Evolutionary conservation across 352 stramenopile genomes (phyloP), one percentile per base, ranked within the genome.

Genomic region (Phytopythium kandeliae): DNA sequence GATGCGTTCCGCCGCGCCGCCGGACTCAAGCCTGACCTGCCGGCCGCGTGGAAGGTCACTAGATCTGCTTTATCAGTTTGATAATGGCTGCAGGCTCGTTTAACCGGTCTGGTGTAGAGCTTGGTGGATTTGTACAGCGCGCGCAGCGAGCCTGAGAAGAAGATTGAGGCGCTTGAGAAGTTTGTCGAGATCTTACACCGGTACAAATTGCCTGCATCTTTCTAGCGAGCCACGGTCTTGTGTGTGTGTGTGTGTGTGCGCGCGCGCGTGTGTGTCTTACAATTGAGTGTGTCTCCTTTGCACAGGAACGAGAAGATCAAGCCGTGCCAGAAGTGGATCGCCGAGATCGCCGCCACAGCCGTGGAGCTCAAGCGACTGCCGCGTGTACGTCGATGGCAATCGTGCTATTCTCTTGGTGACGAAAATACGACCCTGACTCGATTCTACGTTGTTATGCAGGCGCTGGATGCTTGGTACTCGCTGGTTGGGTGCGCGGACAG

Each of bases 31-130:
- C 77, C 82, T 0, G 80, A 89, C 10, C 55, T 88, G 24, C 82
- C 85, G 4, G 67, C 72, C n/a, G 67, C 77, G 0, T 93, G 85
- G 82, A 95, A 93, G 78, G 84, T 92, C n/a, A n/a, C n/a, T n/a
- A n/a, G n/a, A n/a, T n/a, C n/a, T n/a, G n/a, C n/a, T n/a, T n/a
- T n/a, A n/a, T n/a, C n/a, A n/a, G n/a, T n/a, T n/a, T n/a, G n/a
- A n/a, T n/a, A n/a, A n/a, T n/a, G n/a, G n/a, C n/a, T n/a, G n/a
- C 35, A 41, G 22, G 24, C 30, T n/a, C 48, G 66, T 15, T 63
- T 41, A 50, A 3, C 17, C 33, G 37, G 47, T 31, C 28, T 31
- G 4, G 28, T 37, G 13, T 51, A 93, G 84, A 78, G 79, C 54
- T 75, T 94, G 19, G 77, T 87, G 47, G 84, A 92, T 42, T 49